These are phyloP conservation scores for sweet orange (Citrus sinensis) DNA, from an alignment of 345 rosid genomes.

Conservation along the genomic window DNA sequence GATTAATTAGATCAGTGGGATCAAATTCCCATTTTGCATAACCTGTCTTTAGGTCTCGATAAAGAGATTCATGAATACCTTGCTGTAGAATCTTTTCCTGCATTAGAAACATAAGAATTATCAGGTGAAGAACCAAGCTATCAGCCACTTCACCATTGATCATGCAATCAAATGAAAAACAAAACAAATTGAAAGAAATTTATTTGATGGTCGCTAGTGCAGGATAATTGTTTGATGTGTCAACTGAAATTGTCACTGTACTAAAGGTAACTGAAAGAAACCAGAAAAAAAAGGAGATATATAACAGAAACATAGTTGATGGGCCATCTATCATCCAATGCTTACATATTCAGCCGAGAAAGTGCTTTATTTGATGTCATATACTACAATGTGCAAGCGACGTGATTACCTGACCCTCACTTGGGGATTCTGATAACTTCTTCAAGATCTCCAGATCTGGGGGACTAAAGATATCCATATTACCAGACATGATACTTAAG, in stretches of 20 bases:
- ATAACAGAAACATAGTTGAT: not conserved
- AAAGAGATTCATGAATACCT: conserved; percentile 62
- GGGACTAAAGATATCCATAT: conserved; percentile 33
- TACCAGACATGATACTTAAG: conserved; percentile 43
- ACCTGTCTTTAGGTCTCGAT: conserved; percentile 56
- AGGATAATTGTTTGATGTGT: not conserved
- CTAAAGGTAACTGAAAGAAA: not conserved
- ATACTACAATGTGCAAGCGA: not conserved
- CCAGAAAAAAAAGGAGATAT: not conserved
- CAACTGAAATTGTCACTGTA: not conserved
- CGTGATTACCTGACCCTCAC: conserved; percentile 42
- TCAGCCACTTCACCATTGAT: not conserved
- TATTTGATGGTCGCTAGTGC: not conserved
- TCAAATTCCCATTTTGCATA: conserved; percentile 81
- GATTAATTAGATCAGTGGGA: conserved; percentile 58
- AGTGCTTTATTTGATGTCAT: not conserved
- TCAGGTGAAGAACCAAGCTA: not conserved
- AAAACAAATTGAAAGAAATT: not conserved
- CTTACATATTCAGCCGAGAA: not conserved
- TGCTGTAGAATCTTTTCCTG: conserved; percentile 66
- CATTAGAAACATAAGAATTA: conserved; percentile 10
- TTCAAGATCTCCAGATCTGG: conserved; percentile 41
- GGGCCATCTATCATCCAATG: not conserved
- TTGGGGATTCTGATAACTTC: conserved; percentile 36
- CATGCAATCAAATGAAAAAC: not conserved